Conservation (phyloP, 2,329 filamentous ascomycete genomes). For the Colletotrichum musicola region DNA sequence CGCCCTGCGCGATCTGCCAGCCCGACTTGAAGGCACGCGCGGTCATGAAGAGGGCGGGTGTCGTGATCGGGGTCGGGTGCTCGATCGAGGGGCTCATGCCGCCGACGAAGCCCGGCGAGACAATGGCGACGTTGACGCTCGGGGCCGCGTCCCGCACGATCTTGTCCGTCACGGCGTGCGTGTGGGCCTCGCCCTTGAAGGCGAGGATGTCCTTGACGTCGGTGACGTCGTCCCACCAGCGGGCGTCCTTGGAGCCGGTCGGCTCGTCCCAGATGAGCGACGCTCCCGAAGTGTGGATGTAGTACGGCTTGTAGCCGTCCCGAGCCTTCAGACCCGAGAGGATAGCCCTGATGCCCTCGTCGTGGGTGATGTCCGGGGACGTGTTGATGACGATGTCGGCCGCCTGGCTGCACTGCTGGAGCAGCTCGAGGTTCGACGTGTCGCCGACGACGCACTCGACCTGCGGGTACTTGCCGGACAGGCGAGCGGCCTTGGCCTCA, state of each 20-base stretch:
- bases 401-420: constrained; percentile 2
- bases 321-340: constrained; percentile 19
- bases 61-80: constrained; percentile 40
- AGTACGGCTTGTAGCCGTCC: constrained; percentile 12
- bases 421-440: constrained; percentile 5
- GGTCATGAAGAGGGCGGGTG: constrained; percentile 31
- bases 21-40: constrained; percentile 27
- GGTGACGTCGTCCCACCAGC: constrained; percentile 28
- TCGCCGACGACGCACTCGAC: constrained; percentile 13
- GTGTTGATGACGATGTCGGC: constrained; percentile 23
- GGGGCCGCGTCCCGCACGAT: constrained; percentile 18
- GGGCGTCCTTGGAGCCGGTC: constrained; percentile 23
- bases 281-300: constrained; percentile 20
- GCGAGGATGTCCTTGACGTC: constrained; percentile 22
- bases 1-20: constrained; percentile 27
- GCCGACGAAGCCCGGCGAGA: constrained; percentile 39
- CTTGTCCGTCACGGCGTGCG: constrained; percentile 25
- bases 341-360: constrained; percentile 18
- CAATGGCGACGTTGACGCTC: constrained; percentile 23
- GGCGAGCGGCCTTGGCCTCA: constrained; percentile 16
- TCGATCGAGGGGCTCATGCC: constrained; percentile 40
- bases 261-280: constrained; percentile 34
- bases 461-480: constrained; percentile 7
- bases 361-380: constrained; percentile 18
- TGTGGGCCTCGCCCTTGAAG: constrained; percentile 27